Evolutionary conservation across 2,329 filamentous ascomycete species (phyloP), one percentile per base, ranked within the genome.

Genomic region (Pezicula rhizophila): DNA sequence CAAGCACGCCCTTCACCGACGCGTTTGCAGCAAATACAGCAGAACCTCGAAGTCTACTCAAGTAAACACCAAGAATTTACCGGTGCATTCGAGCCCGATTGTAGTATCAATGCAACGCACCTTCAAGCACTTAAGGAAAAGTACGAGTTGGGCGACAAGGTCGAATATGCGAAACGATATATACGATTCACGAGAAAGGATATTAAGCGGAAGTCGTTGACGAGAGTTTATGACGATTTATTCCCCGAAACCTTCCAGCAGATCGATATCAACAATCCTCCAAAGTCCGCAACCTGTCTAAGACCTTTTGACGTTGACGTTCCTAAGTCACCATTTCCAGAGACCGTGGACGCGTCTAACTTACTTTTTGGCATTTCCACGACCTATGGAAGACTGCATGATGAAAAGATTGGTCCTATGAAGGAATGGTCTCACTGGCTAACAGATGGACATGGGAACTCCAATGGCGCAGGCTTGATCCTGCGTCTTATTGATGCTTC

Each of bases 391-490:
- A 68, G 77, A 49, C 75, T 81, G 56, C 75, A 67, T 58, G 73
- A 77, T 53, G 65, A 70, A 1, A 69, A 70, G 47, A 79, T 73
- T 2, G 75, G 69, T 46, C 75, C 77, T 0, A 72, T 80, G 45
- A 74, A 75, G 52, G 78, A 81, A 60, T 81, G 78, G 78, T 71
- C 74, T 5, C 79, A 76, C 62, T 81, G 78, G 78, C 68, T 81
- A 51, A 80, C 78, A 2, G 75, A 81, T 58, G 72, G 75, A 50
- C 70, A 71, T 42, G 77, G 77, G 40, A 66, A 70, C 46, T 77
- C 76, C 28, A 81, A 81, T 54, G 78, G 78, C 15, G 78, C 71
- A 40, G 79, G 79, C 60, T 66, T 81, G 48, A 61, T 81, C 10
- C 66, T 80, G 5, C 68, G 78, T 57, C 70, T 81, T 2, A 60